Base-by-base conservation (phyloP, 495 filamentous ascomycete genomes). In the Penicillium lividum region DNA sequence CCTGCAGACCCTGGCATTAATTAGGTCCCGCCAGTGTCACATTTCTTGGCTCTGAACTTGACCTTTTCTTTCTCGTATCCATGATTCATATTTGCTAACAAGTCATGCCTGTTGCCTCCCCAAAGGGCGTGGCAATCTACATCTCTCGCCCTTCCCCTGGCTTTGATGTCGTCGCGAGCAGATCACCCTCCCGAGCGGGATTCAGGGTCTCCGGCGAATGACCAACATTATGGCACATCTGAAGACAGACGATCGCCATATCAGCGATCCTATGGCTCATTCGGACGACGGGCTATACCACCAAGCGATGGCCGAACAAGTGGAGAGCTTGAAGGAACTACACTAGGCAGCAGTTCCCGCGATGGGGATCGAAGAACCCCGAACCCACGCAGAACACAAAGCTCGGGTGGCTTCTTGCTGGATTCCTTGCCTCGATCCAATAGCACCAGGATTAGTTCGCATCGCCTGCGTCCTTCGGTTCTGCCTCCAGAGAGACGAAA, bases 341-440 rank as follows among this genome's bases (percentile, higher is more conserved):
- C 74, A 31, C 61, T 76, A 33, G 74, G 72, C 27, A 71, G 68
- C 61, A 72, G 72, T 61, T 77, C 74, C 60, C 73, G 74, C 46
- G 73, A 76, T 51, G 71, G 67, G 8, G 71, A 71, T 8, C 62
- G 64, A 55, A 68, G 62, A 50, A 65, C 55, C 50, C 59, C 59
- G 11, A 50, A 57, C 10, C 69, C 70, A 43, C 62, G 73, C 7
- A 69, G 73, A 58, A 70, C 69, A 7, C 71, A 69, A 44, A 75
- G 61, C 62, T 77, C 78, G 2, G 65, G 78, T 51, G 73, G 77
- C 15, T 82, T 83, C 31, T 56, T 83, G 28, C 54, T 83, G 34
- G 77, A 79, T 51, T 73, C 74, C 5, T 59, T 76, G 11, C 74
- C 72, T 28, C 66, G 67, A 10, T 62, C 74, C 7, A 71, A 58